Evolutionary conservation across 805 yeast genomes (phyloP).

Genomic region (Candida boidinii): DNA sequence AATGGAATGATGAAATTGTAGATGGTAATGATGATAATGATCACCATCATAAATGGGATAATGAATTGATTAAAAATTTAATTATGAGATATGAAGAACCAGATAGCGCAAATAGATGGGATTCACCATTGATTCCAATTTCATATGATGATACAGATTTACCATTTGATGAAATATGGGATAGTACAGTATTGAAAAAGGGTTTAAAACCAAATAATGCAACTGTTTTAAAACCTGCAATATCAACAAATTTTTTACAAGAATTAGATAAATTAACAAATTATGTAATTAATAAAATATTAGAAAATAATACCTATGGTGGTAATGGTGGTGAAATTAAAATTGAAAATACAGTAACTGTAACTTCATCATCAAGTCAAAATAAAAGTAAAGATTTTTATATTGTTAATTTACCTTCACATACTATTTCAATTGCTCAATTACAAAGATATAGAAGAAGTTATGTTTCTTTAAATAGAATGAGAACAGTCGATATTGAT

Average conservation of each 20-base stretch:
- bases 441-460: constrained; percentile 79
- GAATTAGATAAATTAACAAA: constrained; percentile 69
- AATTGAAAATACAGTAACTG: constrained; percentile 22
- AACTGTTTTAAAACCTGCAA: constrained; percentile 73
- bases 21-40: too few relatives aligned
- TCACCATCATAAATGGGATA: constrained; percentile 70
- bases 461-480: constrained; percentile 70
- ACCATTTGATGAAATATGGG: constrained; percentile 64
- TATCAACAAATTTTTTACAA: constrained; percentile 67
- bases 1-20: constrained; percentile 57
- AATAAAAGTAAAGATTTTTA: constrained; percentile 30
- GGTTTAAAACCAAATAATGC: constrained; percentile 78
- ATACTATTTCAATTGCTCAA: constrained; percentile 59
- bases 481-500: constrained; percentile 63
- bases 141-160: constrained; percentile 45
- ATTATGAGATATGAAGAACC: constrained; percentile 93
- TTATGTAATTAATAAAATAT: constrained; percentile 49
- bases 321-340: constrained; percentile 40
- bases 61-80: constrained; percentile 54
- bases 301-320: constrained; percentile 52
- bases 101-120: constrained; percentile 81
- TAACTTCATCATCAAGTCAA: too few relatives aligned
- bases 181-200: constrained; percentile 47
- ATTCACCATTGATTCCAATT: constrained; percentile 77
- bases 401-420: constrained; percentile 50